phyloP scores from a whole-genome alignment of 2,329 filamentous ascomycete genomes.

The Helotiales sp. region DNA sequence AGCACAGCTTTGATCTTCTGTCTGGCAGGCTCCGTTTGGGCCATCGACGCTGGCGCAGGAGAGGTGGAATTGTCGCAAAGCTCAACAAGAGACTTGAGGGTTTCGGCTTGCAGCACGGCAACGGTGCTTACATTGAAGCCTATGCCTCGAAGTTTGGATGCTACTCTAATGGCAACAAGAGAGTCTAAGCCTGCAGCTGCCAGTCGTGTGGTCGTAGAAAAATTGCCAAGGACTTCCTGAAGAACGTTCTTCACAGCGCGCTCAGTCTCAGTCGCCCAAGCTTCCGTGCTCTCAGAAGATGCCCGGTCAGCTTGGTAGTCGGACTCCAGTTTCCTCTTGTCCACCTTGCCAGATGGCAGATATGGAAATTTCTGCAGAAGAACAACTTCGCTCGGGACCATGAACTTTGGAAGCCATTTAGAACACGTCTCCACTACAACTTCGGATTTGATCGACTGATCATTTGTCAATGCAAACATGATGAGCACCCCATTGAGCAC shows the following conservation, averaged over 20 bases:
- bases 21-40: background rate
- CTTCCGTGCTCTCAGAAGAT: conserved; percentile 21
- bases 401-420: conserved; percentile 79
- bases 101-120: conserved; percentile 64
- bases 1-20: conserved; percentile 14
- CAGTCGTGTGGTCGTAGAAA: conserved; percentile 49
- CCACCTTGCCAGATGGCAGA: conserved; percentile 82
- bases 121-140: conserved; percentile 63
- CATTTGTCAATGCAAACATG: conserved; percentile 61
- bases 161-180: conserved; percentile 63
- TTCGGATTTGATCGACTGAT: conserved; percentile 43
- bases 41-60: background rate
- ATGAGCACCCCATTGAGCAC: conserved; percentile 74
- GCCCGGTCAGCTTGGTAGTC: conserved; percentile 52
- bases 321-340: conserved; percentile 66
- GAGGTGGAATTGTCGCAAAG: conserved; percentile 40
- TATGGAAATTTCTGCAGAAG: conserved; percentile 70
- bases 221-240: conserved; percentile 35
- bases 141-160: conserved; percentile 63
- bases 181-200: conserved; percentile 69
- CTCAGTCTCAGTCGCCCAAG: conserved; percentile 39
- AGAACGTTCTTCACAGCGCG: conserved; percentile 30
- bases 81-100: conserved; percentile 47
- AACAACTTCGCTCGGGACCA: conserved; percentile 79
- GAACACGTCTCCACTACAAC: conserved; percentile 64